Evolutionary conservation across 805 yeast species (phyloP), one percentile per base, ranked within the genome.

Genomic region (Candida michaelii): DNA sequence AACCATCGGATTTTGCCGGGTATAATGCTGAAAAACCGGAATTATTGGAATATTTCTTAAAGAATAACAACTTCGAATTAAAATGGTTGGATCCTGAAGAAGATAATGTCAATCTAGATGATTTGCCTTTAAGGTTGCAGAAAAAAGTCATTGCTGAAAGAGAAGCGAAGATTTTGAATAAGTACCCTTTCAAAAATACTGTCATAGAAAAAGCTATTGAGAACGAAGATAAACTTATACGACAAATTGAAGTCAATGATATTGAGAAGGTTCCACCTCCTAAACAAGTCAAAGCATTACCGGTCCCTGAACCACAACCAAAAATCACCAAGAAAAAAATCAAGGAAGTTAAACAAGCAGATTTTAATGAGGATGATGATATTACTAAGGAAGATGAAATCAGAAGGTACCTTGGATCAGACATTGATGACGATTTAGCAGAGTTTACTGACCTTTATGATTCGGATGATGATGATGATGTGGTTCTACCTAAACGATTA

Each of bases 1-100:
- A 82, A 48, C 89, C 89, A 0, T 10, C 57, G 40, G 77, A 64
- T 39, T 63, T 63, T 47, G 46, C 50, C 1, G 36, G 48, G 8
- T 41, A 40, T 14, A 37, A 52, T 21, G 23, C 53, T 10, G 65
- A 60, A 13, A 48, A 62, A 25, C 67, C 71, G 4, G 72, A 62
- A 37, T 51, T 60, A 13, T 63, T 55, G 42, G 65, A 64, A 32
- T 53, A 56, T 24, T 68, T 66, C 40, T 40, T 61, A 11, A 53
- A 59, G 12, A 47, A 60, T 21, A 55, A 60, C 30, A 45, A 56
- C 2, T 58, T 55, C 44, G 51, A 53, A 37, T 51, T 70, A 15
- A 43, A 51, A 9, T 71, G 76, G 76, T 16, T 46, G 11, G 65
- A 58, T 40, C 54, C 54, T 12, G 45, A 51, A 8, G 63, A 59